Percentiles rank a stretch among this genome's conserved stretches.
phyloP scores from a whole-genome alignment of 257 asterid genomes.

The Galeopsis tetrahit region DNA sequence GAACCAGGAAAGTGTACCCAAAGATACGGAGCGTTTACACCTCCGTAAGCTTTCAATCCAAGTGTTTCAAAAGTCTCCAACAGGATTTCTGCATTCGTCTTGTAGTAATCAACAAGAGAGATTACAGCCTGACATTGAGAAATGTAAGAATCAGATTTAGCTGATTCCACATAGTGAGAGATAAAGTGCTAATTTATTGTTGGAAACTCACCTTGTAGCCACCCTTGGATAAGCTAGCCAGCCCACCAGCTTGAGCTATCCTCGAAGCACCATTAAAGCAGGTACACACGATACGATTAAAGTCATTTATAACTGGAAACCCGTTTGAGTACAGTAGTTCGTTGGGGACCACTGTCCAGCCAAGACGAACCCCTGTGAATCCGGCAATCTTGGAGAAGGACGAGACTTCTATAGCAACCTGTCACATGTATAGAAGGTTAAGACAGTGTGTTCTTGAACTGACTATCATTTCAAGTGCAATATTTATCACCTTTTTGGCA shows the following conservation, averaged over 20 bases:
- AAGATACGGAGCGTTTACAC: conserved; percentile 82
- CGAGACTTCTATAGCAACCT: conserved; percentile 94
- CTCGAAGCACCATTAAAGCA: conserved; percentile 91
- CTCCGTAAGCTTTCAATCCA: conserved; percentile 73
- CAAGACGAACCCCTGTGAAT: conserved; percentile 90
- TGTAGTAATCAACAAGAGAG: conserved; percentile 67
- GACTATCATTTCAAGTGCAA: background rate
- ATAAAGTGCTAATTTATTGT: background rate
- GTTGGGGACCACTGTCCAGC: conserved; percentile 93
- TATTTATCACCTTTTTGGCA: conserved; percentile 59
- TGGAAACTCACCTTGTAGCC: conserved; percentile 62
- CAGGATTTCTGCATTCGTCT: conserved; percentile 70
- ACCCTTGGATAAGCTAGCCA: conserved; percentile 69
- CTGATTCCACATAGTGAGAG: background rate
- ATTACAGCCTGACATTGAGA: conserved; percentile 42
- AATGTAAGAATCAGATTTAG: background rate
- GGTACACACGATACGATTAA: conserved; percentile 71
- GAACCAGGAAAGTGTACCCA: conserved; percentile 95
- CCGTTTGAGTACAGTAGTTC: conserved; percentile 76
- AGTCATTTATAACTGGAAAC: conserved; percentile 77
- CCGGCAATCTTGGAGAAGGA: conserved; percentile 95
- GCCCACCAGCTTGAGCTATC: conserved; percentile 89
- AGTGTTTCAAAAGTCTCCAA: conserved; percentile 67
- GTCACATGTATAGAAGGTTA: background rate
- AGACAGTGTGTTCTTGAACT: background rate